Percentiles rank a stretch among this genome's conserved stretches.
Conservation (phyloP, 345 rosid species). For the Trapa incisa region DNA sequence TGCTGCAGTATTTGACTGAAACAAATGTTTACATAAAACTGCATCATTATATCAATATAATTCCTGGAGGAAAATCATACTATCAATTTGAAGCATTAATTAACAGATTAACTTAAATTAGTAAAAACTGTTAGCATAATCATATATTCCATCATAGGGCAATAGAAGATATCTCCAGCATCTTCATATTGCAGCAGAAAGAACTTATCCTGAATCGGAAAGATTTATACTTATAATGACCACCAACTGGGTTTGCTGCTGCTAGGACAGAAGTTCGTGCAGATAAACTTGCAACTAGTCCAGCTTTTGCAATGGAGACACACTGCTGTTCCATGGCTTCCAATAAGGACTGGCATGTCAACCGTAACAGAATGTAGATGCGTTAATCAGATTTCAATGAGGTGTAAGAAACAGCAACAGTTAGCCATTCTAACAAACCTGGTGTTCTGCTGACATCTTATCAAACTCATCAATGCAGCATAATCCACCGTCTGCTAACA, state of each 20-base stretch:
- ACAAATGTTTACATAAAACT: neutral
- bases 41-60: neutral
- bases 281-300: constrained; percentile 89
- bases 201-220: neutral
- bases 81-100: neutral
- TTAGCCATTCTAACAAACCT: constrained; percentile 34
- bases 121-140: constrained; percentile 1
- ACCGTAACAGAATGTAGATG: constrained; percentile 13
- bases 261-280: constrained; percentile 96
- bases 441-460: constrained; percentile 94
- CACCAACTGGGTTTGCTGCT: constrained; percentile 97
- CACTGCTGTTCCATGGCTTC: constrained; percentile 99
- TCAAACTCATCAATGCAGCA: constrained; percentile 98
- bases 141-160: neutral
- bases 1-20: neutral
- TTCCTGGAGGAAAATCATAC: neutral
- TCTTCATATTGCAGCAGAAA: neutral
- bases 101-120: neutral
- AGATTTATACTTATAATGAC: constrained; percentile 76
- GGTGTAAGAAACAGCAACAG: constrained; percentile 1
- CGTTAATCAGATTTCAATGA: constrained; percentile 10
- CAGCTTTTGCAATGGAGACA: constrained; percentile 98
- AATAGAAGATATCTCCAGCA: neutral
- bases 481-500: constrained; percentile 86
- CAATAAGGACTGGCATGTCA: constrained; percentile 57